Conservation (phyloP, 176 grass and related monocot species). For the Pontederia crassipes region DNA sequence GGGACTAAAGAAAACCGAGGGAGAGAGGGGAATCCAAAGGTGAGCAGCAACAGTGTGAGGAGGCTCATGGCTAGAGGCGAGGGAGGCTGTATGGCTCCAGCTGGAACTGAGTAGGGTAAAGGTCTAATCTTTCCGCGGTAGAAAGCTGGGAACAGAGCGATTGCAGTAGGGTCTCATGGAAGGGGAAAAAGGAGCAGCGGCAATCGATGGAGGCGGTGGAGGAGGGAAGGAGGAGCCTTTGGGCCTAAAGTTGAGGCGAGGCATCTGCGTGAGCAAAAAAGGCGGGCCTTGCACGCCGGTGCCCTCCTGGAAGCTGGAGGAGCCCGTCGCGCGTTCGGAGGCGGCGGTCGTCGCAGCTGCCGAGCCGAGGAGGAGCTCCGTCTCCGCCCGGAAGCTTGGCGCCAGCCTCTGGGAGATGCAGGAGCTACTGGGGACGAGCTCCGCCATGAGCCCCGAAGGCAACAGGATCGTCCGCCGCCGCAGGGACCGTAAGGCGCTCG, state of each 20-base stretch:
- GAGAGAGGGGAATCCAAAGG: too few relatives aligned
- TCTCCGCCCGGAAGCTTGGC: slow-evolving; percentile 80
- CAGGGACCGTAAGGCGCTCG: slow-evolving; percentile 12
- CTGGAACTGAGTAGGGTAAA: too few relatives aligned
- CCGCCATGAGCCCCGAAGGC: slow-evolving; percentile 1
- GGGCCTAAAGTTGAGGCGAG: slow-evolving; percentile 19
- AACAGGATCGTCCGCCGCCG: slow-evolving; percentile 34
- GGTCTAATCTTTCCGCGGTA: too few relatives aligned
- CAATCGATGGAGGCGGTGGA: slow-evolving; percentile 21
- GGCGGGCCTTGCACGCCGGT: slow-evolving; percentile 41
- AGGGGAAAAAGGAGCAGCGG: slow-evolving; percentile 26
- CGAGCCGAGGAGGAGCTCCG: slow-evolving; percentile 35
- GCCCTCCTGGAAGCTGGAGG: slow-evolving; percentile 67
- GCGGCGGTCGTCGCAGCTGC: slow-evolving; percentile 1
- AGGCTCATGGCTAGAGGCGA: too few relatives aligned
- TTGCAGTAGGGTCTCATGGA: slow-evolving; percentile 17
- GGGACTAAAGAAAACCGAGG: too few relatives aligned
- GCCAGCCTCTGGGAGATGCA: slow-evolving; percentile 97
- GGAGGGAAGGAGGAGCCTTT: slow-evolving; percentile 22
- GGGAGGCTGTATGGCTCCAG: too few relatives aligned
- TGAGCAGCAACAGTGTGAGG: too few relatives aligned
- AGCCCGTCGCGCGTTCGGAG: slow-evolving; percentile 17
- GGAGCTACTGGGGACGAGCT: slow-evolving; percentile 3
- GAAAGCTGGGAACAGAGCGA: too few relatives aligned
- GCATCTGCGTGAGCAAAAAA: slow-evolving; percentile 27